A percentile compares a stretch with the other conserved stretches of the same genome.
phyloP scores from a whole-genome alignment of 208 protist species.

The Leishmania aethiopica region DNA sequence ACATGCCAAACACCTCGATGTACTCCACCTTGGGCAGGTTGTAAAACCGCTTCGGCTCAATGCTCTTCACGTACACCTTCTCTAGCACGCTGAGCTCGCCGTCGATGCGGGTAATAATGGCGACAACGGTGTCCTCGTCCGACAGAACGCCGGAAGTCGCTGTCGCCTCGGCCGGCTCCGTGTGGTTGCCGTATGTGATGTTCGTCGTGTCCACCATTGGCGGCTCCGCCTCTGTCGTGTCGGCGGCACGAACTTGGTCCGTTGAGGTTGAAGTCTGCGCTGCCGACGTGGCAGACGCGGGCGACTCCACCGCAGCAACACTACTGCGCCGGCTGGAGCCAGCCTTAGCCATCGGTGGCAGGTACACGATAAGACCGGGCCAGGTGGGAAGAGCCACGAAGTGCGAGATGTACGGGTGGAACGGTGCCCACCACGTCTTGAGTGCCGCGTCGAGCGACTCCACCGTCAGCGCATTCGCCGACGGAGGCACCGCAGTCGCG shows the following conservation, averaged over 20 bases:
- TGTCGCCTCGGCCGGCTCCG: slow-evolving; percentile 17
- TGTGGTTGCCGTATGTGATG: slow-evolving; percentile 19
- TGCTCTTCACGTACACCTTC: slow-evolving; percentile 67
- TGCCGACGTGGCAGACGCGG: neutral
- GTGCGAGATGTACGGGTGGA: slow-evolving; percentile 47
- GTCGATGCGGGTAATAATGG: slow-evolving; percentile 43
- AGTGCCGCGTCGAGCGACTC: slow-evolving; percentile 24
- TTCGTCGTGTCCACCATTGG: slow-evolving; percentile 14
- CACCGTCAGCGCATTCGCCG: slow-evolving; percentile 9
- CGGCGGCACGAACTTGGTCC: neutral
- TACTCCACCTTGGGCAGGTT: slow-evolving; percentile 80
- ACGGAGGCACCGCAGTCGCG: neutral
- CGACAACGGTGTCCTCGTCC: slow-evolving; percentile 44
- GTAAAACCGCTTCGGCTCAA: slow-evolving; percentile 81
- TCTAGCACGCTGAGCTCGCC: slow-evolving; percentile 58
- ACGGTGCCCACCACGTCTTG: slow-evolving; percentile 36
- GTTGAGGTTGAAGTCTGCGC: neutral
- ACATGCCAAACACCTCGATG: slow-evolving; percentile 71
- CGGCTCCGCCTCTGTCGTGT: neutral
- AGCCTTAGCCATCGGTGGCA: slow-evolving; percentile 26
- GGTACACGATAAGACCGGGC: slow-evolving; percentile 49
- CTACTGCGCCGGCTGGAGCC: slow-evolving; percentile 15
- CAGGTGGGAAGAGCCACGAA: slow-evolving; percentile 77
- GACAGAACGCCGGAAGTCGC: slow-evolving; percentile 18
- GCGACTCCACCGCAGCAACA: neutral